These are phyloP conservation scores for Geranomyces variabilis DNA, from an alignment of 192 early-diverging fungal genomes.

Conservation along the genomic window DNA sequence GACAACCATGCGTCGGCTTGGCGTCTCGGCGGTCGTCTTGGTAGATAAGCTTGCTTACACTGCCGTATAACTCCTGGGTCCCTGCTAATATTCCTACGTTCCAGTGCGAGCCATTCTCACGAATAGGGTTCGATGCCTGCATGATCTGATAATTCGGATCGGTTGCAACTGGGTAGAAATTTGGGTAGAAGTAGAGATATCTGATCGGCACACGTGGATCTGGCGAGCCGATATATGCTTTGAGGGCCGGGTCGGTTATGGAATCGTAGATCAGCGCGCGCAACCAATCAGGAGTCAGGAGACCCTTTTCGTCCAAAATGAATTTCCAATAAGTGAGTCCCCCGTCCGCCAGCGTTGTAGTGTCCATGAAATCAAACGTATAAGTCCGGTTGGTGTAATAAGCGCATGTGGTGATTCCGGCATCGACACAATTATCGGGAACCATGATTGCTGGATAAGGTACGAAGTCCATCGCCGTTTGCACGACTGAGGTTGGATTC, in stretches of 20 bases:
- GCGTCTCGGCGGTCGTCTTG: background rate
- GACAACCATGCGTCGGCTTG: constrained; percentile 11
- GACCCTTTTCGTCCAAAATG: background rate
- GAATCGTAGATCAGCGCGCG: background rate
- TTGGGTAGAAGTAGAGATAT: background rate
- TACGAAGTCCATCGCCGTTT: constrained; percentile 8
- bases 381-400: background rate
- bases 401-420: background rate
- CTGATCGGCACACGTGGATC: background rate
- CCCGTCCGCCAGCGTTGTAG: background rate
- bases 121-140: background rate
- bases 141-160: constrained; percentile 20
- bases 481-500: background rate
- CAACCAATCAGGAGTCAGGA: background rate
- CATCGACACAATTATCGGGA: background rate
- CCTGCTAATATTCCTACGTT: background rate
- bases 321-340: background rate
- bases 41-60: background rate
- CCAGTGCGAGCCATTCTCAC: background rate
- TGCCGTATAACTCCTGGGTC: background rate
- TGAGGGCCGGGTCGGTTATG: background rate
- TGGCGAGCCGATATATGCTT: background rate
- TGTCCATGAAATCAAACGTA: constrained; percentile 20
- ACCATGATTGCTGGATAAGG: background rate
- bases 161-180: background rate